Base-by-base conservation (phyloP, 2,329 filamentous ascomycete genomes). In the Colletotrichum noveboracense region DNA sequence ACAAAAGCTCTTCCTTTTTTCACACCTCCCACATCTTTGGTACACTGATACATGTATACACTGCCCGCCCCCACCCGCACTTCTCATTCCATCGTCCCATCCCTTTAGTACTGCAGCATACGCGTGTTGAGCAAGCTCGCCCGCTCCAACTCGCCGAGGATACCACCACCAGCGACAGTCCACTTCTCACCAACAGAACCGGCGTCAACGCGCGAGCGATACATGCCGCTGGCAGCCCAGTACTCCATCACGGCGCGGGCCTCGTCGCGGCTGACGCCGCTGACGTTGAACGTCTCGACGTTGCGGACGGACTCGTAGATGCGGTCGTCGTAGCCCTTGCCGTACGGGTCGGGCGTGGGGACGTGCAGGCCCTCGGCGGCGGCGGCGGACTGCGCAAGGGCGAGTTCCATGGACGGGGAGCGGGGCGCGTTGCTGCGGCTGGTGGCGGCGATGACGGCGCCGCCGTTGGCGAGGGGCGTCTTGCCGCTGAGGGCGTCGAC, bases 201-300 rank as follows among this genome's bases (percentile, higher is more conserved):
- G 81, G 96, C 93, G 80, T 94, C 93, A 66, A 98, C 89, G 61
- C 87, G 89, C 76, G 91, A 88, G 78, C 94, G 91, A 81, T 98
- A 83, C 82, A 98, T 88, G 14, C 96, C 97, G 83, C 95, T 97
- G 43, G 91, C 92, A 7, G 95, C 96, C 89, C 96, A 98, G 86
- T 98, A 98, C 87, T 98, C 96, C 92, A 98, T 93, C 79, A 98
- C 88, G 1, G 92, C 90, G 75, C 93, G 91, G 13, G 95, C 93
- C 86, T 98, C 96, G 3, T 89, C 86, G 85, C 93, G 94, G 80
- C 88, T 93, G 78, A 98, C 81, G 10, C 95, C 94, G 56, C 90
- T 88, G 24, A 98, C 82, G 24, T 90, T 89, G 69, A 93, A 78
- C 3, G 92, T 86, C 74, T 86, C 83, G 55, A 89, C 86, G 60